Conservation (phyloP, 129 eudicot species). For the Logfia minima region DNA sequence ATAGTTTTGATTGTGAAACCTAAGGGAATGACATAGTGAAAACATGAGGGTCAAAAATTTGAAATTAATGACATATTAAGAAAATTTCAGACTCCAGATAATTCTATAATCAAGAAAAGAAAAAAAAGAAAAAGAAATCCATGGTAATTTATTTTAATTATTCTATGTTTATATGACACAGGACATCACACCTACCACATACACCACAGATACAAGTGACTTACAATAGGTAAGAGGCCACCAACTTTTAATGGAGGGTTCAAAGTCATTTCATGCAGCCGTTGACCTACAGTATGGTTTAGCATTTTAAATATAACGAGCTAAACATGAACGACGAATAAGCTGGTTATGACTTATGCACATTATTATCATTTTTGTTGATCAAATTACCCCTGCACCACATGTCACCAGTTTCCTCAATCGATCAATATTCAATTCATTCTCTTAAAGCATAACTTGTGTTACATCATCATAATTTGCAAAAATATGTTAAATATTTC, state of each 20-base stretch:
- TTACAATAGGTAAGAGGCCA: slow-evolving; percentile 64
- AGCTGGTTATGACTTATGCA: neutral
- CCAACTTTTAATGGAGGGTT: slow-evolving; percentile 61
- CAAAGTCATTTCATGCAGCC: slow-evolving; percentile 85
- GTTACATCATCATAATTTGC: neutral
- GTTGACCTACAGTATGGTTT: slow-evolving; percentile 59
- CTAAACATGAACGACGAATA: slow-evolving; percentile 5
- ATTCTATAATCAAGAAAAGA: slow-evolving; percentile 11
- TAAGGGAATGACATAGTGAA: slow-evolving; percentile 26
- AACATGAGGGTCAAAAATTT: slow-evolving; percentile 11
- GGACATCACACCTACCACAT: slow-evolving; percentile 8
- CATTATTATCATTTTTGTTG: neutral
- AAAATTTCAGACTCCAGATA: neutral
- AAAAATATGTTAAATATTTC: neutral
- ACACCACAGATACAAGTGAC: slow-evolving; percentile 31
- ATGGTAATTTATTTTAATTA: neutral
- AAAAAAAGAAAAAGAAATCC: neutral
- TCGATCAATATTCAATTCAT: too few species aligned
- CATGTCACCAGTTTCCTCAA: too few species aligned
- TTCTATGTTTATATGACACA: slow-evolving; percentile 1
- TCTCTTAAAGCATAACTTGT: neutral
- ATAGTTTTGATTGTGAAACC: slow-evolving; percentile 67
- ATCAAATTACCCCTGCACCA: too few species aligned
- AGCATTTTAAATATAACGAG: slow-evolving; percentile 12
- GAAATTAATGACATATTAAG: neutral